Evolutionary conservation across 345 rosid species (phyloP), one percentile per base, ranked within the genome.

Genomic region (Dipteronia sinensis): DNA sequence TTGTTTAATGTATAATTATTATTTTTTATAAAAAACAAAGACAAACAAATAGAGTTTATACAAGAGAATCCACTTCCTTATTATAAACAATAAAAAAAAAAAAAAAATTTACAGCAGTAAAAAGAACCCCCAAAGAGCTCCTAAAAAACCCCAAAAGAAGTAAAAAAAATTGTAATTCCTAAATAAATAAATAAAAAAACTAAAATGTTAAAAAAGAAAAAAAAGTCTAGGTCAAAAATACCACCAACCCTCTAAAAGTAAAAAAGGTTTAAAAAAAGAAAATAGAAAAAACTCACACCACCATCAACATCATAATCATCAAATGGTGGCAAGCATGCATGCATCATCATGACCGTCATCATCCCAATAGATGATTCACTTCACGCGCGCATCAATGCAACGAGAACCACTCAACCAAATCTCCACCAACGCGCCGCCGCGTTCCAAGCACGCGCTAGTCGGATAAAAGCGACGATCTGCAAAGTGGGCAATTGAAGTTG

Each of bases 401-500:
- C 6, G 92, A 84, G 81, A 88, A 86, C 80, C 89, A 91, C 0
- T 77, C 76, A 64, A 81, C 76, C 78, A 91, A 79, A 73, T 85
- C 93, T 27, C 66, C 83, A 3, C 85, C 90, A 15, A 94, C 90
- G 83, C 93, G 95, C 53, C 79, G 75, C 58, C 83, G 82, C 80
- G 94, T 82, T 73, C 19, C 1, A 0, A 62, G 77, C 58, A 87
- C 89, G 89, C 87, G 81, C 81, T 78, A 82, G 0, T 80, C 90
- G 31, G 87, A 63, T 4, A 86, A 79, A 20, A 92, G 74, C 71
- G 89, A 86, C 5, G 86, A 82, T 75, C 97, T 87, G 71, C 97
- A 94, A 0, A 94, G 83, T 15, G 97, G 98, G 80, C 97, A 94
- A 7, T 77, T 87, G 76, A 92, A 92, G 42, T 89, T 89, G 53